Conservation (phyloP, 805 yeast species). For the Myxozyma melibiosi region DNA sequence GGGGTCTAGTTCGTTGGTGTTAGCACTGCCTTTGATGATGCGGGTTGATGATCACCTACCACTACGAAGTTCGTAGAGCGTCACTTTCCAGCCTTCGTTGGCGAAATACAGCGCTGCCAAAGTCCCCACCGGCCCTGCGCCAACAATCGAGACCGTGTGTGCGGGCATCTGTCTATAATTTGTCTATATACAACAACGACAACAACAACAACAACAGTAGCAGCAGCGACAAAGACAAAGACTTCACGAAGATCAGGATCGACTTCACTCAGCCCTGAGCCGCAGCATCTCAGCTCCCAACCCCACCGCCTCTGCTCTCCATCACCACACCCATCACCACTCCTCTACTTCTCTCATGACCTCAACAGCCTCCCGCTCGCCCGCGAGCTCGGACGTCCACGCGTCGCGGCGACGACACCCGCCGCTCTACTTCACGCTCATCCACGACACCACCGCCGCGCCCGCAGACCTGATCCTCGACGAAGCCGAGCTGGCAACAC, state of each 20-base stretch:
- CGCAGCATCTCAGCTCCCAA: no score
- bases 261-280: no score
- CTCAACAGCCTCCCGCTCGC: slow-evolving; percentile 4
- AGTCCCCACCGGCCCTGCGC: slow-evolving; percentile 91
- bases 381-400: background rate
- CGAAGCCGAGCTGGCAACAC: background rate
- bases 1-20: no score
- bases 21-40: no score
- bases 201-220: no score
- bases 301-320: no score
- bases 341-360: background rate
- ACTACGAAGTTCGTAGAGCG: slow-evolving; percentile 67
- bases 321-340: no score
- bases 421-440: slow-evolving; percentile 26
- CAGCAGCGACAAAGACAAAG: no score
- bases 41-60: slow-evolving; percentile 55
- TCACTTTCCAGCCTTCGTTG: slow-evolving; percentile 69
- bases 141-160: slow-evolving; percentile 51
- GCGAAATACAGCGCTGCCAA: slow-evolving; percentile 79
- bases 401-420: slow-evolving; percentile 7
- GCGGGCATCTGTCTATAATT: background rate
- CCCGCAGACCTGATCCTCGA: slow-evolving; percentile 5
- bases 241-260: no score
- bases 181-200: background rate
- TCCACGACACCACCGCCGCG: slow-evolving; percentile 17